Base-by-base conservation (phyloP, 345 rosid genomes). In the Schrenkiella parvula region DNA sequence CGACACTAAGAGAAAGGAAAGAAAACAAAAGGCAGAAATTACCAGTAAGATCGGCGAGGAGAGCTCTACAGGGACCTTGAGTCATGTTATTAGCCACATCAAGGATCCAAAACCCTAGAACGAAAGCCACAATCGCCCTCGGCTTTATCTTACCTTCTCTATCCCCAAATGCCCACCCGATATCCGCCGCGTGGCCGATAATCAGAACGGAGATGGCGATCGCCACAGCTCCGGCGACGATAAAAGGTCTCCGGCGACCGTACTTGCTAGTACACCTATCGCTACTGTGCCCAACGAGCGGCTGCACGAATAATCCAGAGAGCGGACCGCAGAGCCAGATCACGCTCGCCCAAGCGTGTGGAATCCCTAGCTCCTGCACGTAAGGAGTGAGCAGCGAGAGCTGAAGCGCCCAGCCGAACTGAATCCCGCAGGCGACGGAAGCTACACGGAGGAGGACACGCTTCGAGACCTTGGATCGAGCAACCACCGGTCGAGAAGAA, bases 291-390 rank as follows among this genome's bases (percentile, higher is more conserved):
- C 98, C 99, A 2, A 91, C 98, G 15, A 95, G 76, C 1, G 99
- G 99, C 68, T 95, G 99, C 28, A 95, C 97, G 4, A 91, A 1
- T 3, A 95, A 76, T 43, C 99, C 99, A 4, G 99, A 89, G 64
- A 95, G 89, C 15, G 98, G 98, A 4, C 99, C 99, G 70, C 99
- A 95, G 5, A 95, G 90, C 99, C 99, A 91, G 48, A 95, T 91
- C 28, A 89, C 70, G 67, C 99, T 95, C 18, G 99, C 93, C 99
- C 96, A 95, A 43, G 88, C 84, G 81, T 95, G 97, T 1, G 97
- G 97, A 43, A 91, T 91, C 60, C 99, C 99, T 8, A 95, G 88
- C 92, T 89, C 96, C 68, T 95, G 99, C 11, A 95, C 99, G 62
- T 91, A 95, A 3, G 99, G 98, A 1, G 98, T 91, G 37, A 91